Evolutionary conservation across 1,284 basidiomycete species (phyloP), one percentile per base, ranked within the genome.

Genomic region (Ceratobasidium sp.): DNA sequence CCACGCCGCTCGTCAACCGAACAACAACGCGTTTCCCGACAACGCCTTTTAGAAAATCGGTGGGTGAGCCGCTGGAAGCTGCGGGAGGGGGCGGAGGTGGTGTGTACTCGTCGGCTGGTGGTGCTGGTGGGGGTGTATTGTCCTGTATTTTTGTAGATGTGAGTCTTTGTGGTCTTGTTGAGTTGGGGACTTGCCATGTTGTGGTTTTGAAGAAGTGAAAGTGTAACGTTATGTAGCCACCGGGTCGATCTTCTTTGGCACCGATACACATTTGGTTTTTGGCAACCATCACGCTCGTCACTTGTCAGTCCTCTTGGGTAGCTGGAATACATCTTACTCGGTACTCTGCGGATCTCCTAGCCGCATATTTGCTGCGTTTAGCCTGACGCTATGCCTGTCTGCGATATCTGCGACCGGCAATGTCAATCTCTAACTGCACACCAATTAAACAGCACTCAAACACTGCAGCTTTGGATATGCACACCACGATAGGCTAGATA

Each of bases 1-100:
- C 97, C 16, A 99, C 94, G 0, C 98, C 98, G 55, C 94, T 96
- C n/a, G 94, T 96, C 77, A 99, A 88, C 77, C 97, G 89, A 57
- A 99, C 98, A 80, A 97, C 94, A 77, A 99, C 97, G 73, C 90
- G 90, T 85, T 98, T 98, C 41, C 97, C 97, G 35, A 99, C 97
- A 38, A 99, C 96, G 69, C 93, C 94, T 85, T 96, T 96, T 79
- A 97, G 84, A 81, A 97, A 97, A 81, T 96, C 94, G 0, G 94
- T 95, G 0, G 95, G 96, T 0, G 95, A 96, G 8, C 95, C 95
- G 8, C 88, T 85, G 1, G 82, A 73, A 0, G 88, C 84, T 30
- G 87, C 83, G 0, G 86, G 86, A 6, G 87, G 86, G 1, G 88
- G 87, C 0, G 89, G 90, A 0, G 89, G 87, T 6, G 90, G 88